Base-by-base conservation (phyloP, 1,284 basidiomycete species). In the Pseudozyma sp. region DNA sequence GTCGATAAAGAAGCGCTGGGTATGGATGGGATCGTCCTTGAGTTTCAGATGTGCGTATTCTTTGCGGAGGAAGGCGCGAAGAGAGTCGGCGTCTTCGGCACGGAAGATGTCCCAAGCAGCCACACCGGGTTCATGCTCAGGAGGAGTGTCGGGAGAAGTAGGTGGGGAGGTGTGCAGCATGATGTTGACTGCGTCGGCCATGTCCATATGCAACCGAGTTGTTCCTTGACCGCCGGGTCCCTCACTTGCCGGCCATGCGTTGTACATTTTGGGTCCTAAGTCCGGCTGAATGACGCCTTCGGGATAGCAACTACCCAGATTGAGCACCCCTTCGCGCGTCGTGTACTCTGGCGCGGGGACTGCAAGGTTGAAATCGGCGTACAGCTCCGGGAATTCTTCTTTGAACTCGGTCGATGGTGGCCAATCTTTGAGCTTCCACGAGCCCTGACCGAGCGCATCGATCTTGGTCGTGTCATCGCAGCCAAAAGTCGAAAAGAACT, bases 401-500 rank as follows among this genome's bases (percentile, higher is more conserved):
- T 91, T 91, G 86, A 97, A 96, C 70, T 95, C 93, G 3, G 90
- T 89, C 2, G 91, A 91, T 0, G 92, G 89, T 2, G 95, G 95
- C 94, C 95, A 97, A 85, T 98, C 95, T 89, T 96, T 95, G 77
- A 97, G 86, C 86, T 95, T 95, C 89, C 92, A 85, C 86, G 91
- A 63, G 18, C 79, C 79, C 11, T 48, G 31, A 31, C 75, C 75
- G 2, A 81, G 58, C 2, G 59, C 35, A 16, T 40, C 75, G 88
- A 88, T 55, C 78, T 87, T 61, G 88, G 86, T 12, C 81, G 88
- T 68, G 87, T 69, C 87, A 59, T 91, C 90, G 63, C 89, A 87
- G 39, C 93, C 93, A 83, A 97, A 96, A 82, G 87, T 86, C 1
- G 86, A 86, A 82, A 97, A 97, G 86, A 97, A 98, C 50, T 91